Base-by-base conservation (phyloP, 2,329 filamentous ascomycete genomes). In the Aspergillus clavatus region DNA sequence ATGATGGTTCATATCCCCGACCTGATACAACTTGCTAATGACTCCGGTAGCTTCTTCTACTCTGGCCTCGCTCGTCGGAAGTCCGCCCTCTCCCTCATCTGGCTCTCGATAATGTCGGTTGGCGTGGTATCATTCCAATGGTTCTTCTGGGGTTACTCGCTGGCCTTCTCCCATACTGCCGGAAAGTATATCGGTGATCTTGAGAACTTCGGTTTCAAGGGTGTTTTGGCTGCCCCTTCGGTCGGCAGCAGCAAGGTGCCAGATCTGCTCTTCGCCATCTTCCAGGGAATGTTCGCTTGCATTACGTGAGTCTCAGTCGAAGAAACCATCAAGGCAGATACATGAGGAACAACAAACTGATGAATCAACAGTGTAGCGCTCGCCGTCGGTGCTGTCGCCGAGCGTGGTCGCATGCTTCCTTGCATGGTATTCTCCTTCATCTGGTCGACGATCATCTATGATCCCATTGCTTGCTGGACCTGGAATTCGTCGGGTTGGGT, bases 111-210 rank as follows among this genome's bases (percentile, higher is more conserved):
- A 72, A 84, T 95, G 73, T 84, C 87, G 12, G 80, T 85, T 3
- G 86, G 81, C 8, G 81, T 94, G 53, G 81, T 89, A 49, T 84
- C 82, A 40, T 94, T 95, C 71, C 88, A 95, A 64, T 95, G 89
- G 89, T 95, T 94, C 75, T 91, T 95, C 75, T 95, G 89, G 89
- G 89, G 89, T 38, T 95, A 88, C 66, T 89, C 86, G 4, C 71
- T 93, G 8, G 81, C 86, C 38, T 93, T 90, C 65, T 93, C 87
- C 12, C 87, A 91, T 68, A 76, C 78, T 2, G 85, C 86, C 21
- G 83, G 84, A 38, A 79, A 74, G 33, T 95, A 81, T 66, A 87
- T 95, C 51, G 89, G 89, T 47, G 77, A 89, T 58, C 73, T 95
- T 21, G 71, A 80, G 53, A 91, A 95, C 72, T 82, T 95, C 62